Conservation (phyloP, 495 filamentous ascomycete genomes). For the Aspergillus carlsbadensis region DNA sequence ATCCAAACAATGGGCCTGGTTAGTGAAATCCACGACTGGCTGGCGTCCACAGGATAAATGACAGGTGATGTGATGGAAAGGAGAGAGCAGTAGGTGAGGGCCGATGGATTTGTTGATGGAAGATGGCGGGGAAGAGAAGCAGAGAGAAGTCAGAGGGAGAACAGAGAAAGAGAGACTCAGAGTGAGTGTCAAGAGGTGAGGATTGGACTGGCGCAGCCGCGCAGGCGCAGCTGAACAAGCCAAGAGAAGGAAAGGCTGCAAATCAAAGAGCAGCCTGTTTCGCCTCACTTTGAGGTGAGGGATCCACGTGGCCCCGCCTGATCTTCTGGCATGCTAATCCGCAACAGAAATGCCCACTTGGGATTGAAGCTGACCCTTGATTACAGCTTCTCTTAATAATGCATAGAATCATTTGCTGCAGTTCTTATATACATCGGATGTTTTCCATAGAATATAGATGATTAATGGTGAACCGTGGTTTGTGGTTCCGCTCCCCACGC, state of each 20-base stretch:
- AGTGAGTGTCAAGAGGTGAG: constrained; percentile 9
- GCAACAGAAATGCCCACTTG: neutral
- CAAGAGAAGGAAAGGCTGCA: constrained; percentile 18
- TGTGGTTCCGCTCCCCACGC: neutral
- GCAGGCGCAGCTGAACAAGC: constrained; percentile 7
- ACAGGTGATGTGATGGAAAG: neutral
- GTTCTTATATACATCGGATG: too few relatives aligned
- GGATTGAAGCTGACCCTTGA: neutral
- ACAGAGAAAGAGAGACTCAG: constrained; percentile 8
- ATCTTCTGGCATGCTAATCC: too few relatives aligned
- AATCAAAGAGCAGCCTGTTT: constrained; percentile 11
- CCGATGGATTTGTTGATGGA: constrained; percentile 16
- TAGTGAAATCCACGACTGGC: neutral
- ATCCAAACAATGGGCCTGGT: constrained; percentile 11
- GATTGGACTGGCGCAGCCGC: neutral
- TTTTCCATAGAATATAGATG: too few relatives aligned
- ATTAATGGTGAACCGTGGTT: constrained; percentile 1
- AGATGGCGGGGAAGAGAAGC: constrained; percentile 5
- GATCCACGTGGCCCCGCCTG: constrained; percentile 46
- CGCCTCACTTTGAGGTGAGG: constrained; percentile 37
- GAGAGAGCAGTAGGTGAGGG: too few relatives aligned
- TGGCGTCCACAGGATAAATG: constrained; percentile 2
- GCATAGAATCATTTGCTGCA: too few relatives aligned
- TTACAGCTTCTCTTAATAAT: neutral
- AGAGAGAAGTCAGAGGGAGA: neutral